Evolutionary conservation across 1,284 basidiomycete genomes (phyloP).

Genomic region (Ceraceosorus bombacis): DNA sequence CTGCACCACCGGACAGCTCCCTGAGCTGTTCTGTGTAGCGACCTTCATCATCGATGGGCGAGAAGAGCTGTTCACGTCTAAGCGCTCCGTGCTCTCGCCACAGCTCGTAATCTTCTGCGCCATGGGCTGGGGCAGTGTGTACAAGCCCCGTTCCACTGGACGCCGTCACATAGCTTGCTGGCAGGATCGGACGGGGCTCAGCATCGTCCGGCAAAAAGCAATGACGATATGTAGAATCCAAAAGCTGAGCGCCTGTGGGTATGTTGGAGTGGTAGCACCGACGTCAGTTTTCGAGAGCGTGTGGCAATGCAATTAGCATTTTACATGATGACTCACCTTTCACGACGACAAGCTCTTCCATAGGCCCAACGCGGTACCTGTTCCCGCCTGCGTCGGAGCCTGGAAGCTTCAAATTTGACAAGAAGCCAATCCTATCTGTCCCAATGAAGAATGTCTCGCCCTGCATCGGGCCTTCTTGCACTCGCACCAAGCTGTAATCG

Average conservation of each 20-base stretch:
- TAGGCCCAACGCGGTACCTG: conserved; percentile 15
- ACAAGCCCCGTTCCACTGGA: conserved; percentile 92
- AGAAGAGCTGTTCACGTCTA: conserved; percentile 22
- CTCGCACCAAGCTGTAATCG: conserved; percentile 61
- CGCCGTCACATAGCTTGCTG: conserved; percentile 66
- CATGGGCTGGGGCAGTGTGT: conserved; percentile 91
- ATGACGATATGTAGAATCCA: conserved; percentile 62
- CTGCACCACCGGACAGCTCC: conserved; percentile 14
- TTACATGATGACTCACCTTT: too few species aligned
- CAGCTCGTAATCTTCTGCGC: conserved; percentile 73
- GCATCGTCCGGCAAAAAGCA: conserved; percentile 57
- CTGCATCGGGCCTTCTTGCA: not conserved
- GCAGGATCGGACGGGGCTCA: conserved; percentile 51
- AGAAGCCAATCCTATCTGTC: conserved; percentile 57
- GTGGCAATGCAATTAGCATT: too few species aligned
- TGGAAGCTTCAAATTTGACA: conserved; percentile 13
- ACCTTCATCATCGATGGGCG: conserved; percentile 69
- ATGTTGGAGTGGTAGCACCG: too few species aligned
- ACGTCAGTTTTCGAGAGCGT: too few species aligned
- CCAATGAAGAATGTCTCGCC: conserved; percentile 58
- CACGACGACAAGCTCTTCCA: conserved; percentile 21
- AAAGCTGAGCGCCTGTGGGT: conserved; percentile 50
- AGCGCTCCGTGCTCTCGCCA: conserved; percentile 31
- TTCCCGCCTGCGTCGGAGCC: too few species aligned
- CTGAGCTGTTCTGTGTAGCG: conserved; percentile 55